These are phyloP conservation scores for Flueggea neowawraea DNA, from an alignment of 441 rosid species.

Conservation along the genomic window DNA sequence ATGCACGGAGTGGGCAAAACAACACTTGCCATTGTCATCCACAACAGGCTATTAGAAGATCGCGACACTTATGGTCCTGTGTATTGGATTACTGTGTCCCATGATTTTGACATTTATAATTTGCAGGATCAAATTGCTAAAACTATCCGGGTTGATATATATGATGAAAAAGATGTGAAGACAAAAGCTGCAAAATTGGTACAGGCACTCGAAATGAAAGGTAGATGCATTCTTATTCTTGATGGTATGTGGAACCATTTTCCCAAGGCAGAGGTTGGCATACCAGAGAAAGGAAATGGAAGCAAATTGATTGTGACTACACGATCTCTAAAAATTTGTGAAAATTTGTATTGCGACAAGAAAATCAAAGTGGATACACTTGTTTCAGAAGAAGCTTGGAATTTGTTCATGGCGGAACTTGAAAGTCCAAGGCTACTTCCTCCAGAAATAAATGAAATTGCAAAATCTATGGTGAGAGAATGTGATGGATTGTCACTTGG, in stretches of 20 bases:
- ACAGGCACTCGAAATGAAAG: neutral
- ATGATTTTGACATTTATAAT: neutral
- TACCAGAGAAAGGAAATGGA: neutral
- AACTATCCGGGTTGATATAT: neutral
- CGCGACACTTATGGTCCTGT: neutral
- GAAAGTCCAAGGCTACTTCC: neutral
- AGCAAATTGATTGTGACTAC: conserved; percentile 10
- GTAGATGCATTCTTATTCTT: neutral
- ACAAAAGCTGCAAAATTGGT: neutral
- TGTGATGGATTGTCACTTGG: neutral
- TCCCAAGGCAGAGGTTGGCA: conserved; percentile 1
- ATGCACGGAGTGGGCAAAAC: conserved; percentile 16
- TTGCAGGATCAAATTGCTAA: conserved; percentile 4
- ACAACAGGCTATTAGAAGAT: neutral
- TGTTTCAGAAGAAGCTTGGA: neutral
- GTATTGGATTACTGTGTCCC: conserved; percentile 13
- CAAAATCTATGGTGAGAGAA: neutral
- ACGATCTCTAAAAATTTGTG: neutral
- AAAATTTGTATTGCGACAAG: neutral
- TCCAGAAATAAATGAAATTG: neutral
- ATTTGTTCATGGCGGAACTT: neutral
- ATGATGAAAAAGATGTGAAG: neutral
- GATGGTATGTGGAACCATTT: neutral
- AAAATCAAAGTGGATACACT: conserved; percentile 2
- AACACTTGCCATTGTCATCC: conserved; percentile 1